A percentile compares a stretch with the other conserved stretches of the same genome.
These are phyloP conservation scores for Cucurbita maxima DNA, from an alignment of 306 rosid species.

Conservation along the genomic window DNA sequence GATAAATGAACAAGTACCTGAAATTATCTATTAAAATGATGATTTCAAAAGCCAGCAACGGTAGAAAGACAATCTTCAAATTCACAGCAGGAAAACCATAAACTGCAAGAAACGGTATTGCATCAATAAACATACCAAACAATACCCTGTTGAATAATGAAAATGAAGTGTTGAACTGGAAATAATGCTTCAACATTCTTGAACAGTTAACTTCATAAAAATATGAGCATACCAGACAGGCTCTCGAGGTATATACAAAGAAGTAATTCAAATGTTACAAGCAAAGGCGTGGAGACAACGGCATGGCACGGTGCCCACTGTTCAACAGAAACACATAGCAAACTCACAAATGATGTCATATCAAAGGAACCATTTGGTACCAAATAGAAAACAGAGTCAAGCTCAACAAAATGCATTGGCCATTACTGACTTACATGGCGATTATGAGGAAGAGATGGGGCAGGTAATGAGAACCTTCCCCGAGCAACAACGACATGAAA, in stretches of 20 bases:
- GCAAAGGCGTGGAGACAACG: conserved; percentile 78
- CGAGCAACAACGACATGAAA: conserved; percentile 90
- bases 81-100: conserved; percentile 50
- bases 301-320: conserved; percentile 99
- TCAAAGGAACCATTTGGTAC: neutral
- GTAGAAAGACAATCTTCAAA: conserved; percentile 85
- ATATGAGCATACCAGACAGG: conserved; percentile 36
- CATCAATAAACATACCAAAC: conserved; percentile 14
- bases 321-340: conserved; percentile 30
- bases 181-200: neutral
- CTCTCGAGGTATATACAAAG: conserved; percentile 96
- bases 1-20: conserved; percentile 41
- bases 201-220: neutral
- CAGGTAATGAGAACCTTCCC: conserved; percentile 97
- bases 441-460: conserved; percentile 89
- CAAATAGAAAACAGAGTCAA: conserved; percentile 2
- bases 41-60: conserved; percentile 76
- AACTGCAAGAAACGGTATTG: conserved; percentile 31
- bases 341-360: neutral
- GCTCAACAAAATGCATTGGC: neutral
- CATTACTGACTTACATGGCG: conserved; percentile 46
- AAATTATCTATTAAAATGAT: conserved; percentile 77
- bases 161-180: neutral
- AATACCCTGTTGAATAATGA: neutral
- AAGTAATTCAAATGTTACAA: conserved; percentile 88